Evolutionary conservation across 2,329 filamentous ascomycete genomes (phyloP), one percentile per base, ranked within the genome.

Genomic region (Aspergillus pseudoterreus): DNA sequence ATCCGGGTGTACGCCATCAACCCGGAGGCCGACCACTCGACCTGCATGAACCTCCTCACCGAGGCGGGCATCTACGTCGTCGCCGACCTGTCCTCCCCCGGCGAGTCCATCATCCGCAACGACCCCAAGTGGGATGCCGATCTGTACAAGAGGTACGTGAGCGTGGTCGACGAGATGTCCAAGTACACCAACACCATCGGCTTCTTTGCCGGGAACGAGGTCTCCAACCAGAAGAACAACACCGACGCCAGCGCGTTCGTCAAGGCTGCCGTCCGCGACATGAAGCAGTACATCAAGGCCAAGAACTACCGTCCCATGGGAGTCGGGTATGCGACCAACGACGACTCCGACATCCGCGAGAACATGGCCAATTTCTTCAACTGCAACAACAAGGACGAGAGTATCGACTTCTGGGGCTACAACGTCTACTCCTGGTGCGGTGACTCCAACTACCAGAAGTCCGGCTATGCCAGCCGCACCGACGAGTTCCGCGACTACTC

Each of bases 391-490:
- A 72, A 82, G 55, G 76, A 79, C n/a, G 72, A 75, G 63, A 71
- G 87, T 56, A 95, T 96, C 59, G 94, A 97, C 73, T 97, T 94
- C 79, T 97, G 90, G 90, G 92, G 92, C 53, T 96, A 96, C 85
- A 97, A 97, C 79, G 95, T 97, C 76, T 97, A 97, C 82, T 95
- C 90, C 41, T 97, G 92, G 92, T 97, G 92, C 71, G 92, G 92
- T 59, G 72, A 91, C 64, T 95, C 88, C 68, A 84, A 78, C 62
- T 92, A 88, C 76, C 68, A 78, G 33, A 70, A 80, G 56, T 96
- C 92, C 2, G 89, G 90, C 47, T 97, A 90, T 74, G 79, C 85
- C 57, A 79, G 83, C 54, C 87, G 92, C 71, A 90, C 90, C 60
- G 73, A 88, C 56, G 92, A 96, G 75, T 96, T 96, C 78, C 73